Base-by-base conservation (phyloP, 805 yeast species). In the Brettanomyces naardenensis region DNA sequence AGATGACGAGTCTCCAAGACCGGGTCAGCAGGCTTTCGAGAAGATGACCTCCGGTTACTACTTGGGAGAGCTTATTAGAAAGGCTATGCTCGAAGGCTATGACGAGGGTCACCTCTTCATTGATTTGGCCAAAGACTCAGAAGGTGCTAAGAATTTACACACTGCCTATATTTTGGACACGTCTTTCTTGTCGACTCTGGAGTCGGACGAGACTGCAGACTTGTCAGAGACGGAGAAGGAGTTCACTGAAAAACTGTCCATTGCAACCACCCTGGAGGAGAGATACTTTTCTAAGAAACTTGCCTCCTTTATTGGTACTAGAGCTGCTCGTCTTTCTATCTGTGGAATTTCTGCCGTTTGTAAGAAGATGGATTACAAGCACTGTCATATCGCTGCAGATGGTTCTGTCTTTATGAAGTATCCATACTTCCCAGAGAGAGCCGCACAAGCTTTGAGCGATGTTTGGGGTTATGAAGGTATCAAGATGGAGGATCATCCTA, bases 11-110 rank as follows among this genome's bases (percentile, higher is more conserved):
- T 83, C 95, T 35, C 98, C 98, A 56, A 85, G 97, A 69, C 98
- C 97, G 36, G 89, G 90, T 47, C 96, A 92, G 67, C 98, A 92
- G 68, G 65, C 95, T 37, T 92, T 88, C 62, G 98, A 92, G 71
- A 92, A 92, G 70, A 89, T 92, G 97, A 87, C 92, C 48, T 85
- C 96, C 26, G 98, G 98, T 48, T 87, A 88, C 68, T 92, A 92
- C 65, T 68, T 92, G 54, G 98, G 98, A 56, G 98, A 92, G 66
- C 68, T 92, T 33, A 65, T 90, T 54, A 81, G 98, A 62, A 67
- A 87, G 61, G 73, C 82, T 38, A 66, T 92, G 56, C 55, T 88
- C 17, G 97, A 89, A 45, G 70, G 85, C 48, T 67, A 78, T 58
- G 69, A 71, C 28, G 73, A 75, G 44, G 81, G 83, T 28, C 60